phyloP scores from a whole-genome alignment of 2,329 filamentous ascomycete genomes.

The Aureobasidium sp. region DNA sequence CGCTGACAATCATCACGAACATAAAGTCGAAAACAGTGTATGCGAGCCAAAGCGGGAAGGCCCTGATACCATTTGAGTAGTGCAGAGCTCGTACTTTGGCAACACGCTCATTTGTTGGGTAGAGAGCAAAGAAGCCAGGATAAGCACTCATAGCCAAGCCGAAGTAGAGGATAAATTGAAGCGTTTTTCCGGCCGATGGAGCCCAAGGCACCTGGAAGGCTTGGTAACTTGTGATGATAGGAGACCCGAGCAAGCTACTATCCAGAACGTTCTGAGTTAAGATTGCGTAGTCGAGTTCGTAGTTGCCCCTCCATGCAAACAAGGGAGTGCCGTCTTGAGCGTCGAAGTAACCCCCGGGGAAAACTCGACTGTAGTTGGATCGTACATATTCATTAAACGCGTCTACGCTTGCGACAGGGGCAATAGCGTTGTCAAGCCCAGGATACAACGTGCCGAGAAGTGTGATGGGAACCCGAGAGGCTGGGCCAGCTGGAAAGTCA shows the following conservation, averaged over 20 bases:
- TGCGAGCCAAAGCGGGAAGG: conserved; percentile 74
- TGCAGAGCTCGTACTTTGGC: conserved; percentile 74
- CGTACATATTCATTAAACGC: conserved; percentile 61
- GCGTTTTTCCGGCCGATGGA: conserved; percentile 58
- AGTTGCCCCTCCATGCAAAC: conserved; percentile 62
- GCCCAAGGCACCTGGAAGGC: conserved; percentile 67
- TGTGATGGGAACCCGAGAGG: conserved; percentile 22
- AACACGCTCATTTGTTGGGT: conserved; percentile 76
- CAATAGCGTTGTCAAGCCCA: conserved; percentile 25
- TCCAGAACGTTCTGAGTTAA: conserved; percentile 85
- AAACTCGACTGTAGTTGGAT: conserved; percentile 56
- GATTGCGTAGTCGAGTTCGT: conserved; percentile 56
- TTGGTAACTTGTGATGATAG: conserved; percentile 64
- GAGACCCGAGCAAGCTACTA: conserved; percentile 60
- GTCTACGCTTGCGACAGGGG: conserved; percentile 53
- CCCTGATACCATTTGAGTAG: conserved; percentile 83
- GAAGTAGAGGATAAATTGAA: conserved; percentile 77
- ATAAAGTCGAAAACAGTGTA: conserved; percentile 74
- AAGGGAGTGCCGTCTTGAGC: conserved; percentile 47
- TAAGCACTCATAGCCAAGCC: conserved; percentile 68
- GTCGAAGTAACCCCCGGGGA: conserved; percentile 71
- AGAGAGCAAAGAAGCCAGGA: conserved; percentile 80
- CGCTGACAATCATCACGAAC: conserved; percentile 59
- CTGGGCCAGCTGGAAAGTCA: conserved; percentile 34
- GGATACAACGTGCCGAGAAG: conserved; percentile 23